Percentiles rank a stretch among this genome's conserved stretches.
Evolutionary conservation across 164 flowering plant genomes (phyloP).

Genomic region (Liquidambar formosana): DNA sequence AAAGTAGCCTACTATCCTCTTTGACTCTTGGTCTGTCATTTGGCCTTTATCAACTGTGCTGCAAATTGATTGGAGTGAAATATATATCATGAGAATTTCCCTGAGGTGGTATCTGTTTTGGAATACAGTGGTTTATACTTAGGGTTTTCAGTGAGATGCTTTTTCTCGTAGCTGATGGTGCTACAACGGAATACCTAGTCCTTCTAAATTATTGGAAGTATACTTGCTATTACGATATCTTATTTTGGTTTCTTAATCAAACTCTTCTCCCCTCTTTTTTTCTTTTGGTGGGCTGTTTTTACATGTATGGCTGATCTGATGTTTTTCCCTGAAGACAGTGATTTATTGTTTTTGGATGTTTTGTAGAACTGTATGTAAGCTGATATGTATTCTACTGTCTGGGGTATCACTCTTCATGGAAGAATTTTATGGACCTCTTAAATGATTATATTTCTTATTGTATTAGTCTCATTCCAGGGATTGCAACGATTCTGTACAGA

Average conservation of each 20-base stretch:
- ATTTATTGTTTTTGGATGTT: not conserved
- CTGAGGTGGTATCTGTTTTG: too few species aligned
- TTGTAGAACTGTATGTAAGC: not conserved
- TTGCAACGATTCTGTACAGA: conserved; percentile 94
- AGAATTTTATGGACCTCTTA: not conserved
- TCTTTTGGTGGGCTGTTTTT: too few species aligned
- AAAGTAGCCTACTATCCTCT: not conserved
- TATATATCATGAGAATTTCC: not conserved
- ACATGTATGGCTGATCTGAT: too few species aligned
- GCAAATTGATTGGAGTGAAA: not conserved
- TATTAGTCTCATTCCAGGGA: conserved; percentile 55
- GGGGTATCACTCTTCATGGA: not conserved
- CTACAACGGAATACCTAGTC: not conserved
- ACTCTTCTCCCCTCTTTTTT: not conserved
- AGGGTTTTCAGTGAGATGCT: not conserved
- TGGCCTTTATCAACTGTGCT: not conserved
- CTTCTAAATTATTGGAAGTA: not conserved
- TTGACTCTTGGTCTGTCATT: not conserved
- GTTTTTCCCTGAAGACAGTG: not conserved
- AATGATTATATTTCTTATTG: conserved; percentile 7
- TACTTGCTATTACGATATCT: not conserved
- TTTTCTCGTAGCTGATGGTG: not conserved
- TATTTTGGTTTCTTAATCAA: not conserved
- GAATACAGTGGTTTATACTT: not conserved
- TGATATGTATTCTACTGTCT: not conserved